Evolutionary conservation across 225 moss, liverwort and hornwort genomes (phyloP).

Genomic region (Polytrichum formosum): DNA sequence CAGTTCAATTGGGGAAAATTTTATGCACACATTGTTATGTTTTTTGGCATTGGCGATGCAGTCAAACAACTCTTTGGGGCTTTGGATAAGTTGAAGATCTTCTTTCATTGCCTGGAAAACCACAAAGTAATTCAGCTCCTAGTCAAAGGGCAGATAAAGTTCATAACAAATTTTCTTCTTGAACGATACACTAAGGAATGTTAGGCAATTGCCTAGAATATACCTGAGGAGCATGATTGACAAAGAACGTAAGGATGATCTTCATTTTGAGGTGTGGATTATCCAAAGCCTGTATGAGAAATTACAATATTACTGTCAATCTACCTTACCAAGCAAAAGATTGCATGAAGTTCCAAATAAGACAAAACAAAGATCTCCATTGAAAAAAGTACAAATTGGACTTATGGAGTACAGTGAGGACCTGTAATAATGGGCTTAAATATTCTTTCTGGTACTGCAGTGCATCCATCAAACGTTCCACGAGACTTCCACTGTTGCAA

Average conservation of each 20-base stretch:
- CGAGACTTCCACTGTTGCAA: slow-evolving; percentile 37
- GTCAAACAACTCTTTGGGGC: slow-evolving; percentile 31
- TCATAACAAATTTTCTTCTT: background rate
- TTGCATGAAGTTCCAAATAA: background rate
- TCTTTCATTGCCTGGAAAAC: slow-evolving; percentile 35
- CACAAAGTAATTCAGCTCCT: background rate
- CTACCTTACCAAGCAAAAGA: background rate
- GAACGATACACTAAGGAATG: background rate
- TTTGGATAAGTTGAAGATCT: slow-evolving; percentile 30
- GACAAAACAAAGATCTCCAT: background rate
- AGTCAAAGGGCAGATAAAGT: slow-evolving; percentile 2
- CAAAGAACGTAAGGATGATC: slow-evolving; percentile 34
- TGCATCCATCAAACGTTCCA: slow-evolving; percentile 35
- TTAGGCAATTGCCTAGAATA: background rate
- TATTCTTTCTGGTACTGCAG: slow-evolving; percentile 21
- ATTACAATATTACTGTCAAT: background rate
- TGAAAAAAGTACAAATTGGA: background rate
- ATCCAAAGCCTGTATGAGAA: slow-evolving; percentile 29
- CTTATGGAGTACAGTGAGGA: background rate
- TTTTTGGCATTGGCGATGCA: slow-evolving; percentile 24
- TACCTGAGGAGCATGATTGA: slow-evolving; percentile 44
- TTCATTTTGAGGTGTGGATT: slow-evolving; percentile 42
- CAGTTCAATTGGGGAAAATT: slow-evolving; percentile 31
- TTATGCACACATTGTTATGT: slow-evolving; percentile 9
- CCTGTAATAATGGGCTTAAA: slow-evolving; percentile 44